phyloP scores from a whole-genome alignment of 176 grass and related monocot species.

The Chrysopogon serrulatus region DNA sequence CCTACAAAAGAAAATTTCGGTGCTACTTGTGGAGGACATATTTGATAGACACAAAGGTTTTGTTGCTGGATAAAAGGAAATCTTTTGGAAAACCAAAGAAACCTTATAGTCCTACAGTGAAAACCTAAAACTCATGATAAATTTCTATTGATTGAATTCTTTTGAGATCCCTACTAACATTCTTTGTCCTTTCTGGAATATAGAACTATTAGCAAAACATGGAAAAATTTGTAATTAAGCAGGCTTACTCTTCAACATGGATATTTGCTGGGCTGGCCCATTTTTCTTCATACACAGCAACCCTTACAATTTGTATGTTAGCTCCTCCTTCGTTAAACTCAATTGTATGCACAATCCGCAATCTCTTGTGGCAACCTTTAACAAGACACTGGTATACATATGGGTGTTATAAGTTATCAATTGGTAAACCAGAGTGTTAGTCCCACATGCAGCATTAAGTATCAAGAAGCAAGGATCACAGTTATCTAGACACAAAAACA shows the following conservation, averaged over 20 bases:
- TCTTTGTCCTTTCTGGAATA: background rate
- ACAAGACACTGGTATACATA: slow-evolving; percentile 69
- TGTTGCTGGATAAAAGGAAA: slow-evolving; percentile 6
- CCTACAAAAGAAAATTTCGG: background rate
- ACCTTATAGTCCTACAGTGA: background rate
- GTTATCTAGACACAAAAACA: slow-evolving; percentile 2
- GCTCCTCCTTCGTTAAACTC: slow-evolving; percentile 87
- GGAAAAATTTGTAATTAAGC: background rate
- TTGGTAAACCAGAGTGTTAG: background rate
- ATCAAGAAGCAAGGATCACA: background rate
- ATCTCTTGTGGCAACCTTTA: slow-evolving; percentile 94
- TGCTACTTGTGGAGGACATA: background rate
- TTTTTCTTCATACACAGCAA: slow-evolving; percentile 91
- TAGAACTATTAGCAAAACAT: background rate
- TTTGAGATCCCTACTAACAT: background rate
- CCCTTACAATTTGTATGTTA: slow-evolving; percentile 80
- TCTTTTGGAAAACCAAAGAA: background rate
- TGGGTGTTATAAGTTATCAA: background rate
- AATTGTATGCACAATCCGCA: slow-evolving; percentile 88
- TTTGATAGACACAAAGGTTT: background rate
- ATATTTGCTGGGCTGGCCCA: slow-evolving; percentile 75
- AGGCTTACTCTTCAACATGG: slow-evolving; percentile 71
- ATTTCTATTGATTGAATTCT: background rate
- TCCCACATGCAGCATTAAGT: background rate
- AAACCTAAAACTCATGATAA: background rate